Evolutionary conservation across 768 basidiomycete genomes (phyloP).

Genomic region (Mycena epipterygia): DNA sequence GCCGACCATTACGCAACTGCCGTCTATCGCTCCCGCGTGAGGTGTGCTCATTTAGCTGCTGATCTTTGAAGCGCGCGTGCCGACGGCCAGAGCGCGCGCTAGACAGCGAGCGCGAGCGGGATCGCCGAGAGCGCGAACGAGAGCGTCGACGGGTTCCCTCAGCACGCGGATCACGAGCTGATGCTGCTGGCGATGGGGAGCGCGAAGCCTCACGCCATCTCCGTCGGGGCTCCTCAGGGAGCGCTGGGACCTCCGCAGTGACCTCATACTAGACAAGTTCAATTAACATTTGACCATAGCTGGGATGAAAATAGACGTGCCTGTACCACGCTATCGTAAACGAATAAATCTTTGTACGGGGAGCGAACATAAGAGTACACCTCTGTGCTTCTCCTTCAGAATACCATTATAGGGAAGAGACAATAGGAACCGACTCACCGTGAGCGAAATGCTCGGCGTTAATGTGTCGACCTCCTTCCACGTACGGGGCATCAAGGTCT

Average conservation of each 20-base stretch:
- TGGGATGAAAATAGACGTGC: slow-evolving; percentile 52
- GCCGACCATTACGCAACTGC: slow-evolving; percentile 7
- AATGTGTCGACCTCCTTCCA: slow-evolving; percentile 66
- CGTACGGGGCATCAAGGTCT: slow-evolving; percentile 77
- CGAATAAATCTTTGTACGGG: slow-evolving; percentile 86
- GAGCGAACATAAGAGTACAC: slow-evolving; percentile 91
- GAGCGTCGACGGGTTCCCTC: slow-evolving; percentile 5
- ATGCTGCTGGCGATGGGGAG: slow-evolving; percentile 14
- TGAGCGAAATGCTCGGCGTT: slow-evolving; percentile 97
- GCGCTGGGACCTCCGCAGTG: slow-evolving; percentile 14
- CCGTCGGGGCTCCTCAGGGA: slow-evolving; percentile 26
- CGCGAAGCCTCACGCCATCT: slow-evolving; percentile 26
- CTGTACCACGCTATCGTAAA: slow-evolving; percentile 88
- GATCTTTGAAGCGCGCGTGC: slow-evolving; percentile 14
- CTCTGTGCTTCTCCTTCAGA: slow-evolving; percentile 61
- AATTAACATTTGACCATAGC: slow-evolving; percentile 5
- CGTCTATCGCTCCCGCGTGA: slow-evolving; percentile 22
- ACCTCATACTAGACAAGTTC: slow-evolving; percentile 18
- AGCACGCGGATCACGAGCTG: slow-evolving; percentile 4
- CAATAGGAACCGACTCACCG: slow-evolving; percentile 65
- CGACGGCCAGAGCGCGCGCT: neutral
- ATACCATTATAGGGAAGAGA: slow-evolving; percentile 13
- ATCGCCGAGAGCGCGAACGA: neutral
- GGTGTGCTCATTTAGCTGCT: slow-evolving; percentile 15
- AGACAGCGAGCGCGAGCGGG: neutral